These are phyloP conservation scores for Pseudonectria buxi DNA, from an alignment of 2,329 filamentous ascomycete genomes.

Conservation along the genomic window DNA sequence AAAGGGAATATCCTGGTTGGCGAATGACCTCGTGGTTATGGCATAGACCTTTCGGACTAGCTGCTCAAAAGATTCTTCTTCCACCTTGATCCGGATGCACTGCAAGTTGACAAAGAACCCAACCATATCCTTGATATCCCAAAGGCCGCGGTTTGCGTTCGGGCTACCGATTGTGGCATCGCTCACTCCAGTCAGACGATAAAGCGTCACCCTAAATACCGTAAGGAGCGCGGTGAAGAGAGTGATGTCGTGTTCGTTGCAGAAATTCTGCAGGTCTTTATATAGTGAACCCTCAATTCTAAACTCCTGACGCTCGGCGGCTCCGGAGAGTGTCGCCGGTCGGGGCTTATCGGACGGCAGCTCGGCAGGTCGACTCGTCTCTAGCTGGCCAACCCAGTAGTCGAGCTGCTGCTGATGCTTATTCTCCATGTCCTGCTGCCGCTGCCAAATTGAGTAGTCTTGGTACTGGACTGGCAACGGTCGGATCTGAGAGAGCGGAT, in stretches of 20 bases:
- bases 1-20: conserved; percentile 9
- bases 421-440: conserved; percentile 3
- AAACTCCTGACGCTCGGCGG: background rate
- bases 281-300: background rate
- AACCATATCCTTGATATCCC: conserved; percentile 13
- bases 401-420: conserved; percentile 15
- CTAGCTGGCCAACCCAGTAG: conserved; percentile 11
- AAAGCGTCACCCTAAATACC: conserved; percentile 19
- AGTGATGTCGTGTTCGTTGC: conserved; percentile 1
- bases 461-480: conserved; percentile 20
- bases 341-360: conserved; percentile 7
- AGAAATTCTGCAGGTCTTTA: conserved; percentile 1
- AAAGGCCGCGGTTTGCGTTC: conserved; percentile 11
- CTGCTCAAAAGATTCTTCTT: background rate
- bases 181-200: conserved; percentile 16
- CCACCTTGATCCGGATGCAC: conserved; percentile 15
- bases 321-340: conserved; percentile 3
- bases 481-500: background rate
- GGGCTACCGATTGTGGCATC: conserved; percentile 17
- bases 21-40: conserved; percentile 3
- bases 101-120: conserved; percentile 23
- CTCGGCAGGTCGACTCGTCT: conserved; percentile 5
- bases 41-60: background rate
- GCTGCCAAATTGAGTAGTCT: conserved; percentile 21
- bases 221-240: conserved; percentile 8